phyloP scores from a whole-genome alignment of 176 grass and related monocot species.

The Alopecurus myosuroides region DNA sequence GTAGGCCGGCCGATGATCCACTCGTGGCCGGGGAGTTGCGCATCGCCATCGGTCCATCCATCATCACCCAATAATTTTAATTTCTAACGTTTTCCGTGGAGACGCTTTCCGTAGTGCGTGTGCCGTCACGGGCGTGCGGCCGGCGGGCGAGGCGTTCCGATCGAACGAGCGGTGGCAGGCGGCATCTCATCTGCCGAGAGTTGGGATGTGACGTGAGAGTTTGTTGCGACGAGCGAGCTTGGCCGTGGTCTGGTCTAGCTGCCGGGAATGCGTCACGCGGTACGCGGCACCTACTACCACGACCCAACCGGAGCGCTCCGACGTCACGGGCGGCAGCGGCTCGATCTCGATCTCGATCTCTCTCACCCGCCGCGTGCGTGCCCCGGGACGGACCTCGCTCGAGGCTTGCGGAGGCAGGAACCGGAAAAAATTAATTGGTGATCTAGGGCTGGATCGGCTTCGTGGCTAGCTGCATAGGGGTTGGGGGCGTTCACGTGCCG shows the following conservation, averaged over 20 bases:
- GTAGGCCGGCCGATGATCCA: background rate
- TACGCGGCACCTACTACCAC: background rate
- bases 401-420: background rate
- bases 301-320: background rate
- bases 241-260: no score
- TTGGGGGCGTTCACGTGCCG: conserved; percentile 10
- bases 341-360: no score
- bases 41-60: background rate
- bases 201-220: background rate
- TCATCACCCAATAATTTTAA: background rate
- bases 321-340: background rate
- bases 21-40: no score
- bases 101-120: background rate
- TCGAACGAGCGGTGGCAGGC: no score
- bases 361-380: conserved; percentile 1
- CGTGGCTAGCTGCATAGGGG: background rate
- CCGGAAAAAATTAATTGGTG: background rate
- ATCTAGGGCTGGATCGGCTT: background rate
- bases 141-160: background rate
- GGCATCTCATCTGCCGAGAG: background rate
- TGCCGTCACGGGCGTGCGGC: background rate
- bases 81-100: background rate
- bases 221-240: background rate
- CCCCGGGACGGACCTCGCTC: conserved; percentile 6
- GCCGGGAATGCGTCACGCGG: background rate